Evolutionary conservation across 2,329 filamentous ascomycete species (phyloP).

Genomic region (Plenodomus biglobosus): DNA sequence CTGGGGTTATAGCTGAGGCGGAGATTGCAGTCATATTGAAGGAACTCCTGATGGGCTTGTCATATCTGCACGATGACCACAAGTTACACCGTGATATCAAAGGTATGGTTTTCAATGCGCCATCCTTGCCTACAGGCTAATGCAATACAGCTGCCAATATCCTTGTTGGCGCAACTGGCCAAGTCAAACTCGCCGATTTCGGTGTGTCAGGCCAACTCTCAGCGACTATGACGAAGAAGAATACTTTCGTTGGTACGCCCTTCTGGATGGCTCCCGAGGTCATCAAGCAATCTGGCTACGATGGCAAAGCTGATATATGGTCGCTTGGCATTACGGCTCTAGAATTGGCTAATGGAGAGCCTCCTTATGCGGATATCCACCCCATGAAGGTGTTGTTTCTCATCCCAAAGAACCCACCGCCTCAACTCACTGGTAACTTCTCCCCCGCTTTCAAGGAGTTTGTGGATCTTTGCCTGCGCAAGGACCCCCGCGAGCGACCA

Average conservation of each 20-base stretch:
- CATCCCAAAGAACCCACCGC: constrained; percentile 91
- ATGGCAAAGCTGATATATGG: constrained; percentile 98
- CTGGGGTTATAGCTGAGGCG: constrained; percentile 85
- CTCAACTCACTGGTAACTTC: constrained; percentile 62
- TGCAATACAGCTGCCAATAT: constrained; percentile 79
- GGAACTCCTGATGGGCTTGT: constrained; percentile 84
- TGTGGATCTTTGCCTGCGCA: constrained; percentile 69
- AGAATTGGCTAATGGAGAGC: constrained; percentile 87
- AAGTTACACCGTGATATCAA: constrained; percentile 97
- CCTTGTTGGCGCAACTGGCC: constrained; percentile 81
- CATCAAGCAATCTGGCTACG: constrained; percentile 97
- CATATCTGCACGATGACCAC: constrained; percentile 92
- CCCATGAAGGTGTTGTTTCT: constrained; percentile 98
- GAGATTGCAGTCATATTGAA: constrained; percentile 95
- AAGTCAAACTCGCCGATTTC: constrained; percentile 97
- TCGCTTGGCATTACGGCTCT: constrained; percentile 92
- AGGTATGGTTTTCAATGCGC: constrained; percentile 54
- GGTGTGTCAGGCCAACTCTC: constrained; percentile 95
- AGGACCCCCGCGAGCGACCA: constrained; percentile 86
- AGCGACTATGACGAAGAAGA: constrained; percentile 99
- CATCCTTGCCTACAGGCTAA: constrained; percentile 6
- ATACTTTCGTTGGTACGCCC: constrained; percentile 95
- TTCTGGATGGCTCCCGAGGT: constrained; percentile 99
- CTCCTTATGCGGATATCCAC: constrained; percentile 93
- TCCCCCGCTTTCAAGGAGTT: constrained; percentile 55